These are phyloP conservation scores for Phylloporus gajari DNA, from an alignment of 1,284 basidiomycete genomes.

Conservation along the genomic window DNA sequence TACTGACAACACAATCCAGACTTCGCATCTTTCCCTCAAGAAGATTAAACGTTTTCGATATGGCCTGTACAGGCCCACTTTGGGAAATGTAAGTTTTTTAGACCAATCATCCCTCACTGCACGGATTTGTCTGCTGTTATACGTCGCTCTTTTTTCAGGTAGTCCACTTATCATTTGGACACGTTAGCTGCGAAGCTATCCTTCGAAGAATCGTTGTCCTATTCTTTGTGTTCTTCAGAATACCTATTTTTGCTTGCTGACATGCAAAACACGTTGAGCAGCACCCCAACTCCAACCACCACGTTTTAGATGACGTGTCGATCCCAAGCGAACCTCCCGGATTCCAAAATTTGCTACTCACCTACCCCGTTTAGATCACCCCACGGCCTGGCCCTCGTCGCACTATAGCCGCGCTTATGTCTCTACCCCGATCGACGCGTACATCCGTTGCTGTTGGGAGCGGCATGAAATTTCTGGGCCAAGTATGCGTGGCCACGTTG, in stretches of 20 bases:
- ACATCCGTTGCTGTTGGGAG: constrained; percentile 8
- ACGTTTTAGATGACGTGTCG: constrained; percentile 46
- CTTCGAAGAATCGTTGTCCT: background rate
- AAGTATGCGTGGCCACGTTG: constrained; percentile 2
- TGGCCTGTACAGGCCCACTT: no score
- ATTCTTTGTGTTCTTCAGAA: background rate
- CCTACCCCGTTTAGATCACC: constrained; percentile 47
- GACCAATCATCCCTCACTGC: no score
- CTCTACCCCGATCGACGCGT: constrained; percentile 34
- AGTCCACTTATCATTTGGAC: background rate
- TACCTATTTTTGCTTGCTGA: background rate
- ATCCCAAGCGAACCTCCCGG: constrained; percentile 30
- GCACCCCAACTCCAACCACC: background rate
- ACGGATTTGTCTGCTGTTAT: no score
- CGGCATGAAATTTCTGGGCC: background rate
- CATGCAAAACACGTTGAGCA: background rate
- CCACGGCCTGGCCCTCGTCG: constrained; percentile 21
- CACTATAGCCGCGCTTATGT: constrained; percentile 34
- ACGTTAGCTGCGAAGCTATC: background rate
- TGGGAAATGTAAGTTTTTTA: no score
- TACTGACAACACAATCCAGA: no score
- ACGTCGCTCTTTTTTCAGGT: no score
- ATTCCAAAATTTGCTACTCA: constrained; percentile 55
- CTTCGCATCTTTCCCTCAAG: no score
- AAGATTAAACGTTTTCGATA: no score